These are phyloP conservation scores for Colletotrichum cereale DNA, from an alignment of 2,329 filamentous ascomycete species.

Conservation along the genomic window DNA sequence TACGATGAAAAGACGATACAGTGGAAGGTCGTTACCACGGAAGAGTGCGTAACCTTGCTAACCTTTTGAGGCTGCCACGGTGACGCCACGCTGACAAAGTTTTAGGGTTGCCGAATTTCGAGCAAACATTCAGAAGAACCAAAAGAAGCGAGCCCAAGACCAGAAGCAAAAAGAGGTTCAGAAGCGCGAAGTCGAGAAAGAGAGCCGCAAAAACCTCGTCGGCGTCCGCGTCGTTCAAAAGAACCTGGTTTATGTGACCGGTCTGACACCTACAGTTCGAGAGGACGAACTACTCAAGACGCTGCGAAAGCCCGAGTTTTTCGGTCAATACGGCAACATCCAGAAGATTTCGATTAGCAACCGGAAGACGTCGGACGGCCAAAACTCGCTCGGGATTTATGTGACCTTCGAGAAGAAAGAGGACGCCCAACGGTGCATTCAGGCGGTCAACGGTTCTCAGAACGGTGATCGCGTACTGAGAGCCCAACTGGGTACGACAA, in stretches of 20 bases:
- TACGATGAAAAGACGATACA: slow-evolving; percentile 98
- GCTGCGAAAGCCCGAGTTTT: slow-evolving; percentile 90
- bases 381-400: slow-evolving; percentile 94
- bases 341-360: slow-evolving; percentile 99
- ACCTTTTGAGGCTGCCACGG: slow-evolving; percentile 4
- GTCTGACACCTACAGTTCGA: slow-evolving; percentile 88
- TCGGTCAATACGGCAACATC: slow-evolving; percentile 98
- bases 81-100: slow-evolving; percentile 44
- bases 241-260: slow-evolving; percentile 98
- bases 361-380: slow-evolving; percentile 79
- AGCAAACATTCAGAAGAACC: slow-evolving; percentile 86
- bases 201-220: slow-evolving; percentile 95
- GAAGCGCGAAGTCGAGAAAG: slow-evolving; percentile 94
- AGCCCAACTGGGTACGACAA: slow-evolving; percentile 88
- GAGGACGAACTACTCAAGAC: slow-evolving; percentile 95
- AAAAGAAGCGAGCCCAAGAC: slow-evolving; percentile 88
- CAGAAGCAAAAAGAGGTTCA: slow-evolving; percentile 94
- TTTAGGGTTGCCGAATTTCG: slow-evolving; percentile 79
- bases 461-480: slow-evolving; percentile 90
- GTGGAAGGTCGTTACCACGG: slow-evolving; percentile 93
- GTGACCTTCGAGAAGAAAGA: slow-evolving; percentile 96
- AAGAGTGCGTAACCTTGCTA: slow-evolving; percentile 79
- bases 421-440: slow-evolving; percentile 90
- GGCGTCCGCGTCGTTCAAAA: slow-evolving; percentile 97
- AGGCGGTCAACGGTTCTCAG: slow-evolving; percentile 89